Evolutionary conservation across 202 grass and related monocot species (phyloP).

Genomic region (Alloteropsis angusta): DNA sequence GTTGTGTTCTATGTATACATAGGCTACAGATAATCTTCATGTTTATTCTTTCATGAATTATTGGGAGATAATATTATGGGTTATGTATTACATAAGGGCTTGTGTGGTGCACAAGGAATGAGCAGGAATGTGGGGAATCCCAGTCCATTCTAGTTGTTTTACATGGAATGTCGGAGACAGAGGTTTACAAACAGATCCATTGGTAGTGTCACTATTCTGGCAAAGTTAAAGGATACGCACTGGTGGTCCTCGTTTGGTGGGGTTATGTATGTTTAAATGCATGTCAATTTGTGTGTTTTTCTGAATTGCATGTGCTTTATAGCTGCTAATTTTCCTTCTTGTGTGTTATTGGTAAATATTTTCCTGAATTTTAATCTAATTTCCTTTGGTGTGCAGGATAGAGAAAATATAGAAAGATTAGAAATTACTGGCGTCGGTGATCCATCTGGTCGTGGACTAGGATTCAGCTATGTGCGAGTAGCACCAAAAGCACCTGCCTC

Average conservation of each 20-base stretch:
- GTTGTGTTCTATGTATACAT: neutral
- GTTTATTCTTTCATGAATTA: constrained; percentile 1
- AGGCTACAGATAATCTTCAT: neutral
- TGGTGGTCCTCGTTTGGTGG: neutral
- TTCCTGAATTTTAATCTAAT: neutral
- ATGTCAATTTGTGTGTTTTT: neutral
- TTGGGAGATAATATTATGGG: neutral
- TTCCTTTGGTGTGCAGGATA: constrained; percentile 38
- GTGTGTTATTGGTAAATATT: neutral
- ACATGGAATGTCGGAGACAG: neutral
- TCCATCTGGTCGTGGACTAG: constrained; percentile 80
- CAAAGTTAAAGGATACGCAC: neutral
- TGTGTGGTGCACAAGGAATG: neutral
- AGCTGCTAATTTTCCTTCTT: neutral
- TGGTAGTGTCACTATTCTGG: neutral
- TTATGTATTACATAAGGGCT: neutral
- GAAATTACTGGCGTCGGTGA: constrained; percentile 90
- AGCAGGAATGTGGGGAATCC: neutral
- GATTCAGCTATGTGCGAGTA: constrained; percentile 91
- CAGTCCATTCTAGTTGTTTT: neutral
- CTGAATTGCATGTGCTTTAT: neutral
- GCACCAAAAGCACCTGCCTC: too few species aligned
- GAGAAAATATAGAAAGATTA: constrained; percentile 78
- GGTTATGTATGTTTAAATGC: neutral
- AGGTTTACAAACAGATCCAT: neutral